Conservation (phyloP, 139 green algal species). For the Desmodesmus armatus region DNA sequence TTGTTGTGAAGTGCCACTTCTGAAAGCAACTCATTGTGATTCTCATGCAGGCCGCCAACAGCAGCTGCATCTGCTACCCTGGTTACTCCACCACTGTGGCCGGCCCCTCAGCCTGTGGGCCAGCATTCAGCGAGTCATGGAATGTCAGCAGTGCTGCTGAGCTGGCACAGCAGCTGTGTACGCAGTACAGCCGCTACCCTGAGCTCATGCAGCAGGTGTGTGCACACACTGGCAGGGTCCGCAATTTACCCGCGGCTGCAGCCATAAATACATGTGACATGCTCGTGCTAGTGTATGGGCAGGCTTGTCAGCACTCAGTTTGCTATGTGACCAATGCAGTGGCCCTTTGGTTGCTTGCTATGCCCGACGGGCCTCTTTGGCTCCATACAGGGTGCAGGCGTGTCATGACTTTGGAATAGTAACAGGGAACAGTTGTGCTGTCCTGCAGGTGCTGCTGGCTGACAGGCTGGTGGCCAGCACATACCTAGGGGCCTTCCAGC, state of each 20-base stretch:
- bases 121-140: background rate
- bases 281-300: too few species aligned
- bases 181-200: background rate
- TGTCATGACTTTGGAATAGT: too few species aligned
- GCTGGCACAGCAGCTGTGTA: slow-evolving; percentile 19
- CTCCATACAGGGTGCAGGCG: too few species aligned
- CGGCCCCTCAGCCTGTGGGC: slow-evolving; percentile 19
- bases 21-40: too few species aligned
- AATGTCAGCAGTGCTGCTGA: slow-evolving; percentile 30
- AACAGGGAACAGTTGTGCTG: background rate
- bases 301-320: too few species aligned
- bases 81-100: slow-evolving; percentile 11
- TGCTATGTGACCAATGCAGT: too few species aligned
- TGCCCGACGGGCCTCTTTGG: too few species aligned
- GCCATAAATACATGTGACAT: too few species aligned
- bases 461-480: slow-evolving; percentile 24
- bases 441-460: background rate
- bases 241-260: background rate
- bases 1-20: too few species aligned
- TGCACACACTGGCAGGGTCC: background rate
- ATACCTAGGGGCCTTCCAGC: slow-evolving; percentile 38
- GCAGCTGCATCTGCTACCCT: slow-evolving; percentile 17
- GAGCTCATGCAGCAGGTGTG: slow-evolving; percentile 21
- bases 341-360: too few species aligned
- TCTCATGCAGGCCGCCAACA: background rate